Evolutionary conservation across 805 yeast species (phyloP), one percentile per base, ranked within the genome.

Genomic region (Suhomyces prunicola): DNA sequence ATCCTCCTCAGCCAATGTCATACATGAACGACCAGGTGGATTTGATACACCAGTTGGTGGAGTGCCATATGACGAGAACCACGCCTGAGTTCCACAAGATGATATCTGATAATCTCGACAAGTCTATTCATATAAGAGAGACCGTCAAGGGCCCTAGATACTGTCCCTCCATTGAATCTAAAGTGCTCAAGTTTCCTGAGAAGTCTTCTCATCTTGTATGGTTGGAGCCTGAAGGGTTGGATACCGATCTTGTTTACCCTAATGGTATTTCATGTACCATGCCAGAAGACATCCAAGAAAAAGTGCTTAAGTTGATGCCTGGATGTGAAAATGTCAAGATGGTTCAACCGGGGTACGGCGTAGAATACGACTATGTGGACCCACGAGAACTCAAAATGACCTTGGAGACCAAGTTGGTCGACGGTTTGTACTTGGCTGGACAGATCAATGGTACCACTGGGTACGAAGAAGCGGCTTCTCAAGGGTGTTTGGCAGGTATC

Each of bases 401-500:
- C 0, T 70, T 94, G 46, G 97, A 93, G 64, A 90, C 98, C 0
- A 91, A 90, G 61, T 68, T 80, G 3, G 83, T 94, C 2, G 71
- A 78, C 9, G 97, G 97, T 0, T 70, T 94, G 36, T 94, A 72
- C 66, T 73, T 94, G 45, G 99, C 99, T 0, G 99, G 99, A 1
- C 99, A 94, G 68, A 94, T 94, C 42, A 94, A 94, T 65, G 99
- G 99, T 33, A 94, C 99, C 0, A 94, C 99, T 0, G 99, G 99
- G 0, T 94, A 94, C 62, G 99, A 94, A 72, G 99, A 94, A 67
- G 99, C 99, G 0, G 97, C 97, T 2, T 88, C 98, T 0, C 99
- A 94, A 64, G 99, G 99, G 1, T 78, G 90, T 50, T 72, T 94
- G 45, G 99, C 99, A 1, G 99, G 99, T 8, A 86, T 92, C 40